Evolutionary conservation across 2,329 filamentous ascomycete genomes (phyloP).

Genomic region (Elsinoe arachidis): DNA sequence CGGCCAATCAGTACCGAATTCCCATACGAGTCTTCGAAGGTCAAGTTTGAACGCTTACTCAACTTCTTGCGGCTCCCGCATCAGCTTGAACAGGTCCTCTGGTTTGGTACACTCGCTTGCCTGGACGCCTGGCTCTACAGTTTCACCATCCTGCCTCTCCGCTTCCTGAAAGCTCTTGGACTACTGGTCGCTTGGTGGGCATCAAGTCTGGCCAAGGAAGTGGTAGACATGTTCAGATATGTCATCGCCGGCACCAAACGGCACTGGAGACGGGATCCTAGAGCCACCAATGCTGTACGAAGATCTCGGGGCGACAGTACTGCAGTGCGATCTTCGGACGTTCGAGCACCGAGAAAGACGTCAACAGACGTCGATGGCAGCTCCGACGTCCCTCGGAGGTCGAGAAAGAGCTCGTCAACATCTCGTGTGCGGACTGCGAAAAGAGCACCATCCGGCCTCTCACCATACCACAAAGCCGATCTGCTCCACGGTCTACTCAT

Average conservation of each 20-base stretch:
- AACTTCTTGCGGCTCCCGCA: constrained; percentile 80
- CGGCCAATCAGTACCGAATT: constrained; percentile 48
- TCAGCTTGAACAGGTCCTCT: constrained; percentile 73
- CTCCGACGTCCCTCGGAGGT: constrained; percentile 12
- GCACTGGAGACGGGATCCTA: constrained; percentile 52
- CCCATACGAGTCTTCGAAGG: constrained; percentile 83
- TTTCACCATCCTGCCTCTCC: constrained; percentile 85
- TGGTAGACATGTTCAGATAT: constrained; percentile 61
- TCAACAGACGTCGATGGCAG: neutral
- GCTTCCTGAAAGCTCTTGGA: constrained; percentile 72
- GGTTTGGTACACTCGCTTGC: constrained; percentile 84
- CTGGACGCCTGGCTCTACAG: constrained; percentile 94
- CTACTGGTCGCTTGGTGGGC: constrained; percentile 73
- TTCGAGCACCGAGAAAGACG: constrained; percentile 11
- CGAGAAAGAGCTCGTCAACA: constrained; percentile 29
- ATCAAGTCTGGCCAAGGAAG: constrained; percentile 62
- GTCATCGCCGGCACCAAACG: constrained; percentile 72
- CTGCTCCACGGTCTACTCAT: constrained; percentile 85
- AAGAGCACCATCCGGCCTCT: constrained; percentile 75
- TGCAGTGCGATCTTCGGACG: neutral
- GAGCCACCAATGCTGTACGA: constrained; percentile 6
- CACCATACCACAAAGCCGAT: constrained; percentile 89
- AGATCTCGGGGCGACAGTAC: neutral
- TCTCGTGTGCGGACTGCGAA: constrained; percentile 60
- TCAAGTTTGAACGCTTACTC: constrained; percentile 83